phyloP scores from a whole-genome alignment of 1,284 basidiomycete genomes.

The Cutaneotrichosporon cyanovorans region DNA sequence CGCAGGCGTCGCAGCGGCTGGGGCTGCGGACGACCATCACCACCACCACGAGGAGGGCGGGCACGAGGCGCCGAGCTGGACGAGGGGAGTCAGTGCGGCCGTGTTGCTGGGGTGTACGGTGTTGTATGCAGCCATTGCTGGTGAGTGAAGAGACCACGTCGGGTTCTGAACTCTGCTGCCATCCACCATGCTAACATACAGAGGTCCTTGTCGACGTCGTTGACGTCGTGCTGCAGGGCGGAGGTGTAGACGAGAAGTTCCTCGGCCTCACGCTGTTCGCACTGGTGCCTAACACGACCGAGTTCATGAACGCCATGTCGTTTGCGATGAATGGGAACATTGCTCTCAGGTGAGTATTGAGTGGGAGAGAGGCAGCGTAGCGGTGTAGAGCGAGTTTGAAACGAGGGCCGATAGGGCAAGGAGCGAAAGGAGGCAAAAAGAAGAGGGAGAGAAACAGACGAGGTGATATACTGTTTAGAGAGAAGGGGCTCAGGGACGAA shows the following conservation, averaged over 20 bases:
- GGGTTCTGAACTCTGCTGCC: no score
- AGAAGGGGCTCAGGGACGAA: no score
- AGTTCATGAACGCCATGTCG: constrained; percentile 99
- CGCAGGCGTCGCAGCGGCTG: no score
- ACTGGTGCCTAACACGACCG: constrained; percentile 95
- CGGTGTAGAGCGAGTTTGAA: no score
- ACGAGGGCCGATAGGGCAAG: no score
- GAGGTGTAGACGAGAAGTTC: constrained; percentile 95
- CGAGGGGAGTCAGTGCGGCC: constrained; percentile 71
- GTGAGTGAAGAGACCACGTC: constrained; percentile 48
- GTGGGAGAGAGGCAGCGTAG: no score
- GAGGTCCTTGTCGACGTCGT: constrained; percentile 93
- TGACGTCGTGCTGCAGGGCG: constrained; percentile 86
- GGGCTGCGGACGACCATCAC: no score
- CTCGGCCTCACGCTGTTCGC: constrained; percentile 94
- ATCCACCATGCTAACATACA: constrained; percentile 34
- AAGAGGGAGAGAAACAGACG: no score
- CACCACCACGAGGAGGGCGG: constrained; percentile 59
- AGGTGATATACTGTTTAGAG: no score
- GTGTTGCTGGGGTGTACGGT: constrained; percentile 83
- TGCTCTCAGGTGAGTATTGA: constrained; percentile 68
- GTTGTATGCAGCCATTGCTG: constrained; percentile 91
- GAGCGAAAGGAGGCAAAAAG: no score
- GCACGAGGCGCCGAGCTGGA: constrained; percentile 96
- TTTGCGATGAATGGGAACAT: constrained; percentile 98